phyloP scores from a whole-genome alignment of 371 early-diverging fungal species.

The Synchytrium microbalum region DNA sequence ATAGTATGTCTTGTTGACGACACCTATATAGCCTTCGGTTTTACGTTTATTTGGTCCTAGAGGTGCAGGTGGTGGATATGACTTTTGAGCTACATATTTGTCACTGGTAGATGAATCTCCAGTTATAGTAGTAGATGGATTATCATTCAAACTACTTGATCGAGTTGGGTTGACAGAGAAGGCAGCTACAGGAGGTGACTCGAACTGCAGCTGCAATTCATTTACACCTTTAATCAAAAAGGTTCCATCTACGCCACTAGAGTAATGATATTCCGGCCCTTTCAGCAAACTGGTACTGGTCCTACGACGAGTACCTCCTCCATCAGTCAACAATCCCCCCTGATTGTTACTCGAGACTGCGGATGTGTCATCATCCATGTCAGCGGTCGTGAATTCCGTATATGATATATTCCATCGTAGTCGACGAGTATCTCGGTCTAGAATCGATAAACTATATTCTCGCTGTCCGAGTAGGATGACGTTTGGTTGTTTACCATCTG shows the following conservation, averaged over 20 bases:
- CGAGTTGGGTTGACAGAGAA: background rate
- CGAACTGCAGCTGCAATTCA: background rate
- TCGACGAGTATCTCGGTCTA: background rate
- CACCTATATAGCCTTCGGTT: constrained; percentile 44
- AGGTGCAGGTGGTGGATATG: constrained; percentile 9
- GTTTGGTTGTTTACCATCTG: constrained; percentile 15
- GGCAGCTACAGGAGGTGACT: background rate
- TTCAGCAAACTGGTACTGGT: background rate
- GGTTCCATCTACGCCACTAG: constrained; percentile 4
- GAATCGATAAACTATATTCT: constrained; percentile 4
- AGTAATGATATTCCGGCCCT: background rate
- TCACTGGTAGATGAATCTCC: background rate
- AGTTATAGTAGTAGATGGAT: background rate
- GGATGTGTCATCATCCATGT: constrained; percentile 12
- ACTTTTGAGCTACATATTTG: constrained; percentile 11
- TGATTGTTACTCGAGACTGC: constrained; percentile 15
- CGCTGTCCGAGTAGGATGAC: background rate
- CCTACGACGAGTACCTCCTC: background rate
- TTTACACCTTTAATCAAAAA: background rate
- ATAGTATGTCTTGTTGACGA: constrained; percentile 47
- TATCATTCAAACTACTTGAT: background rate
- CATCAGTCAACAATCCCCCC: constrained; percentile 1
- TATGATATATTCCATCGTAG: constrained; percentile 33
- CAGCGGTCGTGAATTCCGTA: constrained; percentile 25
- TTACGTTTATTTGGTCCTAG: constrained; percentile 10